Evolutionary conservation across 1,139 yeast genomes (phyloP), one percentile per base, ranked within the genome.

Genomic region (Tardiomyces digboiensis): DNA sequence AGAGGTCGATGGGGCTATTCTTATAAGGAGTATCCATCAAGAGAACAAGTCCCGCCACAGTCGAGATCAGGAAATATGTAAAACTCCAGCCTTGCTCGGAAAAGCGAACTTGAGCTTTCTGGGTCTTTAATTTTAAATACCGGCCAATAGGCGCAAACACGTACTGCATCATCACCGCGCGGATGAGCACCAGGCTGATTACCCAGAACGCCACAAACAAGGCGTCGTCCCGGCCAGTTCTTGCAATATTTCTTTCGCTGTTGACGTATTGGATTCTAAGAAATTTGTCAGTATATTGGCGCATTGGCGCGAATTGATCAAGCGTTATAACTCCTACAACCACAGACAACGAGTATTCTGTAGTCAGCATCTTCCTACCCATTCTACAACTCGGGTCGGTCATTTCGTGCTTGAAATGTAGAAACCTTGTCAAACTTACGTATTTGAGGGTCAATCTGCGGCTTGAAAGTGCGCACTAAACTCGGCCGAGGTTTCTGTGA

Each of bases 61-160:
- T 81, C 12, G 85, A 75, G 14, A 66, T 53, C 8, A 74, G 52
- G 62, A 79, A 85, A 60, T 82, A 85, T n/a, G 76, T 58, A 29
- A 77, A 63, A 33, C 78, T 70, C 95, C 96, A 88, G 46, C 88
- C 80, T 66, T 87, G 96, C 64, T 88, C 97, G 44, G 87, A 82
- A 57, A 84, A 87, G 49, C 96, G 72, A 43, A 75, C 75, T 39
- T 70, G 67, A 2, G 80, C 75, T 56, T 76, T 80, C 1, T 74
- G 67, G 19, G 40, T 39, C 39, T 63, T 62, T 46, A 84, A 16
- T 5, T 8, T 4, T 3, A 26, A 16, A 4, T 13, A 8, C 33
- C 10, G 12, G 33, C 33, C 33, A 5, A 26, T 5, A 4, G 33
- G 33, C 33, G 12, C 33, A 8, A 5, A 26, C 33, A 26, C 33